These are phyloP conservation scores for Aquilaria yunnanensis DNA, from an alignment of 345 rosid species.

Conservation along the genomic window DNA sequence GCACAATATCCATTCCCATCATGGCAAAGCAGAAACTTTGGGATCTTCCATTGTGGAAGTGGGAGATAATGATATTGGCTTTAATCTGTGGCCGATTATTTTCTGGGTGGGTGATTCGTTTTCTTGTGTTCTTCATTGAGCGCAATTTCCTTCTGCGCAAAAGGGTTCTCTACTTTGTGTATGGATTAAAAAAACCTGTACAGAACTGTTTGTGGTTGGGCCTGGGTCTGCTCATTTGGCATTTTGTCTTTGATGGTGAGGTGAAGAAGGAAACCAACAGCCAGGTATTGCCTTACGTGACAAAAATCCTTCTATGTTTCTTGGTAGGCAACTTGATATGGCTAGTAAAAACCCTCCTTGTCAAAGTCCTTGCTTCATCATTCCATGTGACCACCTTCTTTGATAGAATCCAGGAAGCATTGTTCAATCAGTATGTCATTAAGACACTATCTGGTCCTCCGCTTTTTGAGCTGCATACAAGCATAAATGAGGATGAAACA, in stretches of 20 bases:
- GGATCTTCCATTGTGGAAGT: constrained; percentile 48
- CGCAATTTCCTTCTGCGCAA: constrained; percentile 33
- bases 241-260: constrained; percentile 18
- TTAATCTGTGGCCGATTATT: constrained; percentile 34
- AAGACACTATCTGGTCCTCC: constrained; percentile 34
- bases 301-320: constrained; percentile 33
- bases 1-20: constrained; percentile 22
- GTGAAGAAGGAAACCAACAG: constrained; percentile 25
- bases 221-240: constrained; percentile 34
- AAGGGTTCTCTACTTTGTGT: constrained; percentile 47
- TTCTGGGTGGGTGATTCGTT: constrained; percentile 34
- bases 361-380: constrained; percentile 42
- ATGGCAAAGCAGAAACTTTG: constrained; percentile 25
- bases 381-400: constrained; percentile 44
- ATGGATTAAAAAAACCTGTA: constrained; percentile 37
- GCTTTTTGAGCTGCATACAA: constrained; percentile 4
- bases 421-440: constrained; percentile 40
- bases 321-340: constrained; percentile 33
- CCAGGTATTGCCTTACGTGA: constrained; percentile 30
- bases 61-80: constrained; percentile 38
- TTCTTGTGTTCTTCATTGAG: constrained; percentile 33
- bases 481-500: constrained; percentile 1
- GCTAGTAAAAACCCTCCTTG: constrained; percentile 44
- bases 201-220: constrained; percentile 41
- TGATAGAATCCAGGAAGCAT: constrained; percentile 45